A percentile compares a stretch with the other conserved stretches of the same genome.
Conservation (phyloP, 768 basidiomycete genomes). For the Trametes coccinea region DNA sequence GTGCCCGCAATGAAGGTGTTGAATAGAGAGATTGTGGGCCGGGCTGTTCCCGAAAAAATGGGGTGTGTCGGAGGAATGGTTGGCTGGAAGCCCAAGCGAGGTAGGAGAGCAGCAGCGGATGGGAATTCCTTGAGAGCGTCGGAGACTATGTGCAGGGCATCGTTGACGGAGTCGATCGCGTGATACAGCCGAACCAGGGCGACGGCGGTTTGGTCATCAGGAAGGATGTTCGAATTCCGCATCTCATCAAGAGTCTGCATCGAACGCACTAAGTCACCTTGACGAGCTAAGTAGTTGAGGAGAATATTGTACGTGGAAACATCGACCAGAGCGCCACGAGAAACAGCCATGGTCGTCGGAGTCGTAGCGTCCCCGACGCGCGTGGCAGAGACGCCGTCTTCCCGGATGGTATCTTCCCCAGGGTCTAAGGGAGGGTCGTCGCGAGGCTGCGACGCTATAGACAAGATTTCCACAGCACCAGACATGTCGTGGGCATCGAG, state of each 20-base stretch:
- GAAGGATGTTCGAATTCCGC: conserved; percentile 40
- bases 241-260: conserved; percentile 50
- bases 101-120: conserved; percentile 28
- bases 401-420: conserved; percentile 33
- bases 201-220: conserved; percentile 48
- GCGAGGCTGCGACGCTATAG: conserved; percentile 26
- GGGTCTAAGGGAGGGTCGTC: background rate
- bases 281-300: conserved; percentile 53
- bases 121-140: conserved; percentile 16
- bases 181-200: conserved; percentile 62
- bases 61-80: conserved; percentile 25
- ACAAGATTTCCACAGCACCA: conserved; percentile 48
- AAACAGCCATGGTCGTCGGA: background rate
- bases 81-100: conserved; percentile 20
- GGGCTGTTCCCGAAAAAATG: conserved; percentile 18
- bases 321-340: conserved; percentile 41
- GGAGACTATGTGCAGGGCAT: conserved; percentile 55
- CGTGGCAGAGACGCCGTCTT: conserved; percentile 27
- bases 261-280: conserved; percentile 46
- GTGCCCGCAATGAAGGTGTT: conserved; percentile 60
- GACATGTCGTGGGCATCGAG: conserved; percentile 55
- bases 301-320: conserved; percentile 63
- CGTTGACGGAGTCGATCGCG: conserved; percentile 43
- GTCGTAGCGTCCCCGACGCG: background rate
- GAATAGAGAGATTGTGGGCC: conserved; percentile 46